A percentile compares a stretch with the other conserved stretches of the same genome.
Conservation (phyloP, 2,329 filamentous ascomycete species). For the Fusarium duplospermum region DNA sequence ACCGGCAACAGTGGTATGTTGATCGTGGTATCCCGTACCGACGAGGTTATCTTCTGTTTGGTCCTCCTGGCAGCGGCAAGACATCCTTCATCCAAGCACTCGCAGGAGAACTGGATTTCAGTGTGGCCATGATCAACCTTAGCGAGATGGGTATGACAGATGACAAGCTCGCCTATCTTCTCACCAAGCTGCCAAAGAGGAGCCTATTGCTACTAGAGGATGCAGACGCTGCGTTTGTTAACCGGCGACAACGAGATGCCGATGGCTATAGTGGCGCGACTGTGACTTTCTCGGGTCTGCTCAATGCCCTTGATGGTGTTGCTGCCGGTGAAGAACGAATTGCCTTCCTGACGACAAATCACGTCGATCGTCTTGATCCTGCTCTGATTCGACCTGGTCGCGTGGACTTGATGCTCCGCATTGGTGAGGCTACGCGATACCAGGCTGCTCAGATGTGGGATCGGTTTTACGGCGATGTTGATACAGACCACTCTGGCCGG, state of each 20-base stretch:
- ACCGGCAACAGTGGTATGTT: slow-evolving; percentile 86
- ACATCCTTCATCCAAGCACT: slow-evolving; percentile 96
- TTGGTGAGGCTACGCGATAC: slow-evolving; percentile 87
- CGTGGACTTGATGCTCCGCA: slow-evolving; percentile 91
- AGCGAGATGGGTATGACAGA: slow-evolving; percentile 92
- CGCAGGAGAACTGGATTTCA: slow-evolving; percentile 91
- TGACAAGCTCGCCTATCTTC: slow-evolving; percentile 85
- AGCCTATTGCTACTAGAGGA: slow-evolving; percentile 90
- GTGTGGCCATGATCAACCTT: slow-evolving; percentile 91
- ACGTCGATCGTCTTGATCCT: slow-evolving; percentile 88
- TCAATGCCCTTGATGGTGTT: slow-evolving; percentile 91
- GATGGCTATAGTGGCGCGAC: slow-evolving; percentile 90
- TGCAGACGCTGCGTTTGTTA: slow-evolving; percentile 89
- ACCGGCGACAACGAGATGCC: slow-evolving; percentile 78
- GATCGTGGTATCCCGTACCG: slow-evolving; percentile 96
- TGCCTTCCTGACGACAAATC: slow-evolving; percentile 94
- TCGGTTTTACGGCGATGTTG: slow-evolving; percentile 90
- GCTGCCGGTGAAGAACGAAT: slow-evolving; percentile 94
- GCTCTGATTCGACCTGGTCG: slow-evolving; percentile 91
- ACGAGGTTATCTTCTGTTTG: slow-evolving; percentile 88
- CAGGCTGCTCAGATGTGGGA: slow-evolving; percentile 93
- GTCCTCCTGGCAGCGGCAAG: slow-evolving; percentile 91
- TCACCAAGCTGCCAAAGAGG: slow-evolving; percentile 85
- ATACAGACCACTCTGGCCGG: slow-evolving; percentile 71
- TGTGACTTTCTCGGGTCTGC: slow-evolving; percentile 91